Evolutionary conservation across 2,329 filamentous ascomycete genomes (phyloP), one percentile per base, ranked within the genome.

Genomic region (Colletotrichum cordylinicola): DNA sequence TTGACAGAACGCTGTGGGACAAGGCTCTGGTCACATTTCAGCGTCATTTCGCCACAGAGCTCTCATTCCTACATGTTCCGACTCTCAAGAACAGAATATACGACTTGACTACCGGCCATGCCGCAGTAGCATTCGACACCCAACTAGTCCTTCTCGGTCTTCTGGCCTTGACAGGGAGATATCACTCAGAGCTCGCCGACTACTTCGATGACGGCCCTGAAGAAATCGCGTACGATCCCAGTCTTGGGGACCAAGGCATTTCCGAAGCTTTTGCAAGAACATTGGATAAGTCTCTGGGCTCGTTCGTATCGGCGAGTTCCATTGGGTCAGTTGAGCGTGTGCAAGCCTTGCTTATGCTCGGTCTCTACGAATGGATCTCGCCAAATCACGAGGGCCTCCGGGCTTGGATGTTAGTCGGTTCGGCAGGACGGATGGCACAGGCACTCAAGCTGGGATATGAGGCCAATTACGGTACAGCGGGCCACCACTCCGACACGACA

Each of bases 291-390:
- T 91, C 87, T 37, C 85, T 88, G 58, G 89, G 85, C 58, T 87
- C 85, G 61, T 81, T 87, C 79, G 87, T 84, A 78, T 87, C 82
- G 58, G 86, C 84, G 67, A 88, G 90, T 78, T 87, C 86, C 21
- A 82, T 83, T 12, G 88, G 90, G 6, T 91, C 90, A 3, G 85
- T 94, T 7, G 91, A 94, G 77, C 88, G 91, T 18, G 90, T 92
- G 2, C 93, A 95, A 78, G 92, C 92, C 1, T 88, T 92, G 58
- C 86, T 95, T 10, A 94, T 95, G 92, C 86, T 95, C 8, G 92
- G 90, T 2, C 85, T 94, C 10, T 93, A 94, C 77, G 93, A 94
- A 77, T 95, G 93, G 93, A 91, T 91, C 12, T 92, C 92, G 81
- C 88, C 89, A 13, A 86, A 88, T 6, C 84, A 85, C 6, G 84